Evolutionary conservation across 768 basidiomycete genomes (phyloP).

Genomic region (Guyanaporus albipodus): DNA sequence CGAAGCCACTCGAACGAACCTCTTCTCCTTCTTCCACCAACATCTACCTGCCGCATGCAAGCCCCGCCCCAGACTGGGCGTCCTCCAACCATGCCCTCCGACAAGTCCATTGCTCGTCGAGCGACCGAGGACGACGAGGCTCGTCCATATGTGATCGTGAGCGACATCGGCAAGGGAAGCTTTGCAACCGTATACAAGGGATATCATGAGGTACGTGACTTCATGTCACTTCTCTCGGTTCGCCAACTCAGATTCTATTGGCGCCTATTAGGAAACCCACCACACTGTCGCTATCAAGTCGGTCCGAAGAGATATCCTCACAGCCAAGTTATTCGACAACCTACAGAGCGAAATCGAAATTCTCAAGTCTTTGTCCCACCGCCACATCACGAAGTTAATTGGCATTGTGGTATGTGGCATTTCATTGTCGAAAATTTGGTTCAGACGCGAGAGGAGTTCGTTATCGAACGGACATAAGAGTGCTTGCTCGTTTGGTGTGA

Average conservation of each 20-base stretch:
- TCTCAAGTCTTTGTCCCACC: conserved; percentile 87
- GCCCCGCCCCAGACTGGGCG: conserved; percentile 20
- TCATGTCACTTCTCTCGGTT: neutral
- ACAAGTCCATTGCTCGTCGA: conserved; percentile 25
- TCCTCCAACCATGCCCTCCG: conserved; percentile 22
- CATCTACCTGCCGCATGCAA: conserved; percentile 17
- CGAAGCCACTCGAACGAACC: conserved; percentile 8
- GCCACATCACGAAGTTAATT: conserved; percentile 88
- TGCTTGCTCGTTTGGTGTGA: neutral
- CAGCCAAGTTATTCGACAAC: conserved; percentile 91
- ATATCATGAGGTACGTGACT: conserved; percentile 73
- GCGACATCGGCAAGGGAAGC: conserved; percentile 83
- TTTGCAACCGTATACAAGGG: conserved; percentile 97
- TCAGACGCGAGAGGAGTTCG: neutral
- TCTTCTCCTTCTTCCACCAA: conserved; percentile 13
- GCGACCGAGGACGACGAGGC: conserved; percentile 63
- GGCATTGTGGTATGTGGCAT: conserved; percentile 76
- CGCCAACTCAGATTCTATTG: neutral
- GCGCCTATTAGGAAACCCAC: conserved; percentile 58
- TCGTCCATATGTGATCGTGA: conserved; percentile 71
- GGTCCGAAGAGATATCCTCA: conserved; percentile 82
- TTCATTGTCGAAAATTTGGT: neutral
- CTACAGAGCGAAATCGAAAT: conserved; percentile 98
- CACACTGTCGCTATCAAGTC: conserved; percentile 91
- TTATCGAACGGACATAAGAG: neutral